Percentiles rank a stretch among this genome's conserved stretches.
Conservation (phyloP, 768 basidiomycete genomes). For the Tylopilus sp. region DNA sequence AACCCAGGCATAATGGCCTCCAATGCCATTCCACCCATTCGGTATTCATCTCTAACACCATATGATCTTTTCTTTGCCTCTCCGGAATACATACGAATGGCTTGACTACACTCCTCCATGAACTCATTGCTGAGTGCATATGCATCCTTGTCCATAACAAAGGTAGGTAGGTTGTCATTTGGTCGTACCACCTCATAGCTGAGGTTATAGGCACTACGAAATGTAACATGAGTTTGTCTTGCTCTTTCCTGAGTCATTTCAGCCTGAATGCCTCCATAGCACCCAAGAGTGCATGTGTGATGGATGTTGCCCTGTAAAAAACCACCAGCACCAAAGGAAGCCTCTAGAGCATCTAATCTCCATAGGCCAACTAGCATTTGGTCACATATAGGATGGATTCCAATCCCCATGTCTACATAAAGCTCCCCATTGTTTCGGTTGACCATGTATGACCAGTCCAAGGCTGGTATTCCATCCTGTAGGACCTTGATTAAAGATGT, state of each 20-base stretch:
- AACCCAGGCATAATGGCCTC: background rate
- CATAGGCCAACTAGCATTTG: background rate
- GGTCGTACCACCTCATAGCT: background rate
- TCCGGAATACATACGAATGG: background rate
- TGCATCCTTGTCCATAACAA: background rate
- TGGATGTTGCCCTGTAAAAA: background rate
- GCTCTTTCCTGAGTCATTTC: background rate
- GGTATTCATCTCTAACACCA: conserved; percentile 7
- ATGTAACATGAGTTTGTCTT: background rate
- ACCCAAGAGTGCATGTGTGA: background rate
- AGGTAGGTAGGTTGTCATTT: background rate
- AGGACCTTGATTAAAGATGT: background rate
- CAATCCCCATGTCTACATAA: background rate
- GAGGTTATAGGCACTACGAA: conserved; percentile 1
- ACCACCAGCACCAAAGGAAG: background rate
- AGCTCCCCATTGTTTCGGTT: background rate
- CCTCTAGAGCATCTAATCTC: background rate
- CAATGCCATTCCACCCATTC: conserved; percentile 2
- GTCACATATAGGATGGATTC: background rate
- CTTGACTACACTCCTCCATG: background rate
- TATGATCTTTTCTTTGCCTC: conserved; percentile 1
- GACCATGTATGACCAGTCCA: background rate
- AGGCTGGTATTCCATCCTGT: too few relatives aligned
- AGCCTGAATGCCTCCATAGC: conserved; percentile 1
- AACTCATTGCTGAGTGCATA: background rate